phyloP scores from a whole-genome alignment of 2,329 filamentous ascomycete species.

The Elsinoe australis region DNA sequence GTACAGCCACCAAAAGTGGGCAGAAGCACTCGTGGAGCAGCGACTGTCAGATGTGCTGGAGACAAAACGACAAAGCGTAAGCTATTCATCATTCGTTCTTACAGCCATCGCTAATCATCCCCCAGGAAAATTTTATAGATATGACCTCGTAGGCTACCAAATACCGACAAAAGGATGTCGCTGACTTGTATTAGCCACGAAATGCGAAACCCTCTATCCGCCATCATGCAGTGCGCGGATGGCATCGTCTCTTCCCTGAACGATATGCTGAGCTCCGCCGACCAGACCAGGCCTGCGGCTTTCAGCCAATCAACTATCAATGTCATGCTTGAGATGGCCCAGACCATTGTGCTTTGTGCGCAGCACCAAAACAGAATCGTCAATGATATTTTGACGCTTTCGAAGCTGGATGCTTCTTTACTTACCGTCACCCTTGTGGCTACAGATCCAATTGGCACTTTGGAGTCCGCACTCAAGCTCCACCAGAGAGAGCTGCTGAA shows the following conservation, averaged over 20 bases:
- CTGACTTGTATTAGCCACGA: too few relatives aligned
- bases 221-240: constrained; percentile 39
- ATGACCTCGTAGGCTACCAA: too few relatives aligned
- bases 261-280: too few relatives aligned
- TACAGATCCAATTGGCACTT: constrained; percentile 54
- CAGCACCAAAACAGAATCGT: constrained; percentile 34
- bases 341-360: constrained; percentile 26
- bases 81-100: constrained; percentile 19
- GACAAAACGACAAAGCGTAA: constrained; percentile 27
- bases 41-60: constrained; percentile 21
- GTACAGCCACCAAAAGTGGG: constrained; percentile 26
- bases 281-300: constrained; percentile 38
- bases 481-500: constrained; percentile 63
- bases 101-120: constrained; percentile 13
- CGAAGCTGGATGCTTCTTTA: constrained; percentile 28
- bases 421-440: constrained; percentile 56
- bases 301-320: constrained; percentile 28
- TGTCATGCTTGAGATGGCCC: constrained; percentile 29
- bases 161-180: too few relatives aligned
- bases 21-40: constrained; percentile 23
- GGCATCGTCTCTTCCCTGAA: constrained; percentile 41
- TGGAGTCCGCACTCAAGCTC: constrained; percentile 61
- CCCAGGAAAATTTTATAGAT: constrained; percentile 26
- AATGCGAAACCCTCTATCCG: constrained; percentile 37
- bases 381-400: constrained; percentile 40